Percentiles rank a stretch among this genome's conserved stretches.
phyloP scores from a whole-genome alignment of 1,284 basidiomycete genomes.

The Ceratobasidium sp. region DNA sequence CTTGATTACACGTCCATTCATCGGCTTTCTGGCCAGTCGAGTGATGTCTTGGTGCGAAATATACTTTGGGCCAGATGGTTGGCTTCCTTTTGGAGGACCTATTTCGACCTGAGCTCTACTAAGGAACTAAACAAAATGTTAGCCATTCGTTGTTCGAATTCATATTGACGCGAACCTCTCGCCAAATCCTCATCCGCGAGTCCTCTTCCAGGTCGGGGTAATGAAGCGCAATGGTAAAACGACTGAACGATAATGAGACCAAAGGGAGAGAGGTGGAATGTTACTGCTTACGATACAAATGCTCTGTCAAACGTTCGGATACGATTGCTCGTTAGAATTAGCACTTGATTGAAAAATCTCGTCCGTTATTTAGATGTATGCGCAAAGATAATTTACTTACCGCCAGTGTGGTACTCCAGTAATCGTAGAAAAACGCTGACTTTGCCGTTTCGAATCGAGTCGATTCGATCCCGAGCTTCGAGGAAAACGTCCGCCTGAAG shows the following conservation, averaged over 20 bases:
- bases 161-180: constrained; percentile 3
- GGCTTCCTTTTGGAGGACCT: not conserved
- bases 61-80: constrained; percentile 2
- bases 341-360: not conserved
- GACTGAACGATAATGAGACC: not conserved
- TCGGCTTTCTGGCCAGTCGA: not conserved
- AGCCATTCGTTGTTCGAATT: not conserved
- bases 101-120: not conserved
- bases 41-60: constrained; percentile 14
- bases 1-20: constrained; percentile 19
- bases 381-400: not conserved
- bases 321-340: constrained; percentile 8
- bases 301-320: constrained; percentile 12
- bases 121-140: not conserved
- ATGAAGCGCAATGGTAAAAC: constrained; percentile 7
- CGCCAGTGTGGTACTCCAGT: constrained; percentile 16
- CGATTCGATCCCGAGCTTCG: not conserved
- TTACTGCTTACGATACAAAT: constrained; percentile 4
- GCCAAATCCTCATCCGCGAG: not conserved
- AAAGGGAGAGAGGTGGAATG: not conserved
- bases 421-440: constrained; percentile 15
- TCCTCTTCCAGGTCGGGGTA: constrained; percentile 19
- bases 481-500: constrained; percentile 6
- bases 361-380: not conserved
- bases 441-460: not conserved